Evolutionary conservation across 1,139 yeast genomes (phyloP).

Genomic region (Tardiomyces blankii): DNA sequence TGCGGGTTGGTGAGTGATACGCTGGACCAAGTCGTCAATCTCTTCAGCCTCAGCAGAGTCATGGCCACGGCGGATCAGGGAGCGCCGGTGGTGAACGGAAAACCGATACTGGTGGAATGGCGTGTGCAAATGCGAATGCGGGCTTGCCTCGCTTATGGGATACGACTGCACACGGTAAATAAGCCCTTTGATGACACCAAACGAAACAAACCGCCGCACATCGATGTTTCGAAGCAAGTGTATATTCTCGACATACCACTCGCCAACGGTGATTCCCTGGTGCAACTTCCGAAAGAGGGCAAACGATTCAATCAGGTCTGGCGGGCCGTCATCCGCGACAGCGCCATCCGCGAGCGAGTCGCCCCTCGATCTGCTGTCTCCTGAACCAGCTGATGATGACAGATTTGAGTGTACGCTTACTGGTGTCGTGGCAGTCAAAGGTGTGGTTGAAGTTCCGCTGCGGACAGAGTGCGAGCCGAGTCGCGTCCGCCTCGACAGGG

Average conservation of each 20-base stretch:
- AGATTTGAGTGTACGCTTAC: not conserved
- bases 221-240: slow-evolving; percentile 56
- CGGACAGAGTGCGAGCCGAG: not conserved
- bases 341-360: too few relatives aligned
- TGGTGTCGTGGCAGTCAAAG: not conserved
- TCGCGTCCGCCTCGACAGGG: too few relatives aligned
- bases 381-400: not conserved
- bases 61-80: not conserved
- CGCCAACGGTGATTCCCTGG: slow-evolving; percentile 67
- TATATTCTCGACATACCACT: slow-evolving; percentile 68
- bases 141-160: slow-evolving; percentile 35
- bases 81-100: not conserved
- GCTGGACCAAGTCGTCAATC: slow-evolving; percentile 31
- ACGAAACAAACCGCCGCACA: slow-evolving; percentile 70
- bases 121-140: not conserved
- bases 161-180: slow-evolving; percentile 72
- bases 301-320: slow-evolving; percentile 45
- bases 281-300: slow-evolving; percentile 66
- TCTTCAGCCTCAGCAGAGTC: too few relatives aligned
- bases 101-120: not conserved
- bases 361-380: too few relatives aligned
- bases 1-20: slow-evolving; percentile 45
- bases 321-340: not conserved
- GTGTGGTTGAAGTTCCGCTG: not conserved
- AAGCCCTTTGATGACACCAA: slow-evolving; percentile 74